These are phyloP conservation scores for Acanthamoeba castellanii DNA, from an alignment of 208 protist species.

Conservation along the genomic window DNA sequence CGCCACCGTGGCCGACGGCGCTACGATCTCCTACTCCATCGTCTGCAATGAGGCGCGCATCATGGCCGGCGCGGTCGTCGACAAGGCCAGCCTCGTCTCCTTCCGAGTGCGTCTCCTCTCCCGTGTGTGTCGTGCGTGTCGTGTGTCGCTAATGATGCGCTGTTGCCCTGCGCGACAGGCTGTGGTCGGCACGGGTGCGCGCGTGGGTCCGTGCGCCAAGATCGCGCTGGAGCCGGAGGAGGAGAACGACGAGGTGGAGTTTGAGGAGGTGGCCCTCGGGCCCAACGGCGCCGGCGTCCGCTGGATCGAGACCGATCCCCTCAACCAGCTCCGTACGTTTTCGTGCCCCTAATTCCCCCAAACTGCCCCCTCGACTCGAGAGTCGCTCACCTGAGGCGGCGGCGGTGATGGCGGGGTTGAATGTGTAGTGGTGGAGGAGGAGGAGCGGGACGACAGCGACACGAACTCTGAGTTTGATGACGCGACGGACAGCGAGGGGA, in stretches of 20 bases:
- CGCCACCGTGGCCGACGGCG: slow-evolving; percentile 78
- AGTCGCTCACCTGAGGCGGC: background rate
- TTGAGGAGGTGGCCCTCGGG: background rate
- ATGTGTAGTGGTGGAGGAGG: slow-evolving; percentile 34
- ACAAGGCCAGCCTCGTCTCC: slow-evolving; percentile 50
- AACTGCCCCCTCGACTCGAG: background rate
- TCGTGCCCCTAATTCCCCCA: background rate
- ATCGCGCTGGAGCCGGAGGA: slow-evolving; percentile 26
- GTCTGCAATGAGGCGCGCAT: slow-evolving; percentile 62
- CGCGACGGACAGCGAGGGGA: slow-evolving; percentile 4
- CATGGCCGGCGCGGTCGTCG: background rate
- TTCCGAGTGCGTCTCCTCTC: background rate
- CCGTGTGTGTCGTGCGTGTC: background rate
- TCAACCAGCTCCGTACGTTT: slow-evolving; percentile 8
- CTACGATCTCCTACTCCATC: slow-evolving; percentile 66
- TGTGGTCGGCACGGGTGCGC: slow-evolving; percentile 13
- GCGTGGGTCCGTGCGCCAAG: background rate
- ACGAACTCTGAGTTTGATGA: background rate
- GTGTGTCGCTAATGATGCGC: background rate
- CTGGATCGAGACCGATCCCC: slow-evolving; percentile 3
- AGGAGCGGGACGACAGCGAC: slow-evolving; percentile 40
- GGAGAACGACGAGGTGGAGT: slow-evolving; percentile 27
- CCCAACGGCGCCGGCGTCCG: background rate
- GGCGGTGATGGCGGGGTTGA: no score
- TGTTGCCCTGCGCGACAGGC: background rate